Conservation (phyloP, 2,329 filamentous ascomycete genomes). For the Penicillium sp. region DNA sequence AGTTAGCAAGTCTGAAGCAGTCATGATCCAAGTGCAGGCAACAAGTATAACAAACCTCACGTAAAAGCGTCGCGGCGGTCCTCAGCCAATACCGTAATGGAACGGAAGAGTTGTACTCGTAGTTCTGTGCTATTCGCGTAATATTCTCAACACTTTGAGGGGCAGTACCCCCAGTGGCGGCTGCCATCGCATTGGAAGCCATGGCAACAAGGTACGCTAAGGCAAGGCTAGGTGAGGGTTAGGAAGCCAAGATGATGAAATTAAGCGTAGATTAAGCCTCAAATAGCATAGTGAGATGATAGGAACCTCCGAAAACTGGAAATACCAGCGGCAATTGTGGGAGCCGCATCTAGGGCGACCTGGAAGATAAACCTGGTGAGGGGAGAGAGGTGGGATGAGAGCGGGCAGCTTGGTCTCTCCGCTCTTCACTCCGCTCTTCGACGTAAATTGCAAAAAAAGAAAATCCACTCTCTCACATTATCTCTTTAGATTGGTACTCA, state of each 20-base stretch:
- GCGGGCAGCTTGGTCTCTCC: constrained; percentile 6
- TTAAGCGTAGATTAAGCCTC: constrained; percentile 1
- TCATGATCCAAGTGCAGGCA: neutral
- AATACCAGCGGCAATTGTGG: constrained; percentile 15
- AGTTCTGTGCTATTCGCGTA: constrained; percentile 69
- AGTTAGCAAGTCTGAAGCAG: neutral
- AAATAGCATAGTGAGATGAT: constrained; percentile 17
- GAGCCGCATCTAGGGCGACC: constrained; percentile 26
- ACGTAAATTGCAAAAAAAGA: neutral
- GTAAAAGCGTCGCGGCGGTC: constrained; percentile 72
- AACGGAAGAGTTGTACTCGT: constrained; percentile 75
- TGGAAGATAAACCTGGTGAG: neutral
- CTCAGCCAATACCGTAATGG: constrained; percentile 78
- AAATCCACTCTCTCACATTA: neutral
- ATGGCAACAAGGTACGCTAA: constrained; percentile 14
- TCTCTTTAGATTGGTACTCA: neutral
- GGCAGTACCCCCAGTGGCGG: constrained; percentile 36
- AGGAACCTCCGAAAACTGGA: constrained; percentile 16
- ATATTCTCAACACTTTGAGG: constrained; percentile 78
- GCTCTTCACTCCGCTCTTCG: constrained; percentile 6
- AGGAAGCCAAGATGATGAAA: neutral
- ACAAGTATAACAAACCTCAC: constrained; percentile 62
- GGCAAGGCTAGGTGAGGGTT: neutral
- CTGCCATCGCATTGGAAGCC: constrained; percentile 21
- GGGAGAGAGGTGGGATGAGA: constrained; percentile 9